Conservation (phyloP, 768 basidiomycete genomes). For the Amanita pseudoporphyria region DNA sequence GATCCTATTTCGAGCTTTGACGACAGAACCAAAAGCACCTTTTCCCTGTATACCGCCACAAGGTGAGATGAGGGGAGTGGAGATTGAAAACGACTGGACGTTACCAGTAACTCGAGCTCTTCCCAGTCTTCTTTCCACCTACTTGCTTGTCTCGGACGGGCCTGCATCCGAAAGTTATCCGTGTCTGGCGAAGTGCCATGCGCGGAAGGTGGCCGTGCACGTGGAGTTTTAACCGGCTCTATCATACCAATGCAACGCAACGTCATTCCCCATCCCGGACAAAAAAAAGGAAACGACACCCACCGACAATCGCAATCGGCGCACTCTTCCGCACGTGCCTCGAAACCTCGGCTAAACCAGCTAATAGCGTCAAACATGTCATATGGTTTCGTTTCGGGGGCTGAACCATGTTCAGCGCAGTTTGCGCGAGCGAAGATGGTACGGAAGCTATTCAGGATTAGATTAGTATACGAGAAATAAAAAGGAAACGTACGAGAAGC, state of each 20-base stretch:
- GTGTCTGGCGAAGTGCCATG: conserved; percentile 50
- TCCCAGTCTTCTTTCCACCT: conserved; percentile 94
- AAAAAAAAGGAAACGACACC: not conserved
- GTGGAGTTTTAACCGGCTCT: conserved; percentile 23
- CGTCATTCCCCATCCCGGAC: not conserved
- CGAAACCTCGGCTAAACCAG: conserved; percentile 41
- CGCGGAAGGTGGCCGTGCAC: conserved; percentile 39
- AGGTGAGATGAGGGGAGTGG: not conserved
- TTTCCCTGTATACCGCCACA: conserved; percentile 77
- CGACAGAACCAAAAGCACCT: conserved; percentile 90
- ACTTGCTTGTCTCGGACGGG: conserved; percentile 45
- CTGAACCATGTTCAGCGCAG: conserved; percentile 51
- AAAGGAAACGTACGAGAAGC: conserved; percentile 36
- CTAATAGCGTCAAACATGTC: conserved; percentile 48
- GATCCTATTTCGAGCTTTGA: conserved; percentile 86
- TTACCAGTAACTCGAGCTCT: conserved; percentile 78
- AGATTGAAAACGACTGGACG: conserved; percentile 11
- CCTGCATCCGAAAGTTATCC: conserved; percentile 46
- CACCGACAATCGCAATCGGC: conserved; percentile 19
- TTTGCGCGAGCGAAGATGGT: conserved; percentile 36
- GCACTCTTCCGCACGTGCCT: conserved; percentile 18
- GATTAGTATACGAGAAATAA: not conserved
- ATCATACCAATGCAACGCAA: conserved; percentile 3
- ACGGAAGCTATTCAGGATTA: not conserved
- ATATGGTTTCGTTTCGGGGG: conserved; percentile 46